Base-by-base conservation (phyloP, 2,329 filamentous ascomycete genomes). In the Paracamarosporium sp. region DNA sequence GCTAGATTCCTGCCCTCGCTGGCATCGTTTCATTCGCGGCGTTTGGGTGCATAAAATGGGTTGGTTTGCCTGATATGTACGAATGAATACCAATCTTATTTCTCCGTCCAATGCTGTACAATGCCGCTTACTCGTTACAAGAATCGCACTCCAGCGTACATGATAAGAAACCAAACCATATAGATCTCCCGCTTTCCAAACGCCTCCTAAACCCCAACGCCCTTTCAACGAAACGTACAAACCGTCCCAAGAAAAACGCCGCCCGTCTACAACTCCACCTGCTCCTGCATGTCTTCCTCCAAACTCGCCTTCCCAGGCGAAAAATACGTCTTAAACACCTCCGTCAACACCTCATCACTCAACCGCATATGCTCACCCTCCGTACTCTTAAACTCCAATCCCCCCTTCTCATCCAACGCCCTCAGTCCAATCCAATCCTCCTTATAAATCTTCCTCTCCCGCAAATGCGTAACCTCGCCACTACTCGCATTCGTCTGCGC, bases 361-460 rank as follows among this genome's bases (percentile, higher is more conserved):
- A 98, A 79, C 60, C 88, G 79, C 93, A 99, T 98, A 80, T 99
- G 95, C 24, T 86, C 85, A 0, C 94, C 95, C 4, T 88, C 82
- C 0, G 88, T 84, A 2, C 82, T 88, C 74, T 87, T 82, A 77
- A 97, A 97, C 55, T 88, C 84, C 67, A 99, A 79, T 1, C 86
- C 91, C 2, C 90, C 91, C 80, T 90, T 90, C 74, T 89, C 80
- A 78, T 97, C 93, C 69, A 99, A 79, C 67, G 80, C 79, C 75
- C 86, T 90, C 74, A 99, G 80, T 0, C 95, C 95, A 27, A 99
- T 80, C 95, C 95, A 99, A 79, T 99, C 94, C 78, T 98, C 90
- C 65, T 85, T 86, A 76, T 97, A 99, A 1, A 98, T 81, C 27
- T 78, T 76, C 56, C 91, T 83, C 51, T 93, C 85, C 63, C 85